Base-by-base conservation (phyloP, 257 asterid genomes). In the Salvia miltiorrhiza region DNA sequence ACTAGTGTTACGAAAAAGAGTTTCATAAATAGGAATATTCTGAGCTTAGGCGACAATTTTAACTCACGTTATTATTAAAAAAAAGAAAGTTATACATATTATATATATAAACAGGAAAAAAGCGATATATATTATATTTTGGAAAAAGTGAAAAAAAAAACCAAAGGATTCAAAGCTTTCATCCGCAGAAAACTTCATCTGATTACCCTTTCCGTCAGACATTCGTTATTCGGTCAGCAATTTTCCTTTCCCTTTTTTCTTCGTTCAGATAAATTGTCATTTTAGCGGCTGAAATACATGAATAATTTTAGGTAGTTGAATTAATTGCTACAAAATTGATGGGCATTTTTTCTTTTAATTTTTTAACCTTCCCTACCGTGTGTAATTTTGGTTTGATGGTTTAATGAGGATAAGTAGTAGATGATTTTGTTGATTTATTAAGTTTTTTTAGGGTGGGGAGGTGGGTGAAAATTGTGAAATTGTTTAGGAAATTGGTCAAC, bases 121-220 rank as follows among this genome's bases (percentile, higher is more conserved):
- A 13, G 52, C 17, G 43, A 41, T 28, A 47, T n/a, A 39, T 44
- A 48, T 33, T 24, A 28, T 43, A 44, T 70, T 64, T 70, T 28
- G 76, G 14, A 24, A 49, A 75, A 64, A 43, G 71, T n/a, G 67
- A 66, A 71, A 71, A 45, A 60, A 70, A 47, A 14, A 44, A 39
- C 52, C 72, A 62, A 62, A 64, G 60, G 69, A 76, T 76, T 71
- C 81, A 66, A 72, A 60, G 77, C 74, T 65, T 76, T 58, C 73
- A 54, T 59, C 70, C 41, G 82, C 78, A 47, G 76, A 63, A 71
- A 73, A 56, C 76, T 73, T 78, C 78, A 67, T 45, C 76, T n/a
- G 82, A 73, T 69, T 69, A 55, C 70, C 47, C 64, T 45, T 65
- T 68, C 59, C 73, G 48, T 73, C 78, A 63, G 64, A 63, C 76